Evolutionary conservation across 345 rosid species (phyloP).

Genomic region (Tarenaya hassleriana): DNA sequence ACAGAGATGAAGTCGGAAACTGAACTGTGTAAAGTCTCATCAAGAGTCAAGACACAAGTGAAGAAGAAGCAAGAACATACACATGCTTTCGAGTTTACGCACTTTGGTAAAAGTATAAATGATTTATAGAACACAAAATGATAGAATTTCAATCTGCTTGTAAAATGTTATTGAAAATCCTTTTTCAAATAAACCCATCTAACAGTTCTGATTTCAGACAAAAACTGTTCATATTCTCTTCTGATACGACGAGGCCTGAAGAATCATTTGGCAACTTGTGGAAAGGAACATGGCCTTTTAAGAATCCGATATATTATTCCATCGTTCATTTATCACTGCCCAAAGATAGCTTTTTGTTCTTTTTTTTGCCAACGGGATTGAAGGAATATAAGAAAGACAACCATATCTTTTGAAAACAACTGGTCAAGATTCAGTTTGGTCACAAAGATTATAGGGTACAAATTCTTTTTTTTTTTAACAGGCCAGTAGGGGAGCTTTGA

Average conservation of each 20-base stretch:
- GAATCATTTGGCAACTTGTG: slow-evolving; percentile 23
- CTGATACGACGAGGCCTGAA: slow-evolving; percentile 3
- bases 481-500: slow-evolving; percentile 17
- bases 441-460: too few species aligned
- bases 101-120: too few species aligned
- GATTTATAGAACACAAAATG: too few species aligned
- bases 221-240: slow-evolving; percentile 3
- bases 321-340: slow-evolving; percentile 18
- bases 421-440: too few species aligned
- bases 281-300: slow-evolving; percentile 9
- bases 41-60: too few species aligned
- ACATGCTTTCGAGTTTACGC: too few species aligned
- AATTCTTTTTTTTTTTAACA: slow-evolving; percentile 16
- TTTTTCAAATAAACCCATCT: too few species aligned
- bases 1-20: too few species aligned
- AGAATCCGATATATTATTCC: slow-evolving; percentile 19
- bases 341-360: background rate
- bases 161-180: too few species aligned
- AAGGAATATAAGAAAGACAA: slow-evolving; percentile 23
- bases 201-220: background rate
- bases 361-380: slow-evolving; percentile 12
- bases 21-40: too few species aligned
- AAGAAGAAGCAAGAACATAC: too few species aligned
- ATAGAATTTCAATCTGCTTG: too few species aligned
- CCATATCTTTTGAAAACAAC: slow-evolving; percentile 28